Evolutionary conservation across 2,329 filamentous ascomycete genomes (phyloP).

Genomic region (Ceratocystis diversiconidia): DNA sequence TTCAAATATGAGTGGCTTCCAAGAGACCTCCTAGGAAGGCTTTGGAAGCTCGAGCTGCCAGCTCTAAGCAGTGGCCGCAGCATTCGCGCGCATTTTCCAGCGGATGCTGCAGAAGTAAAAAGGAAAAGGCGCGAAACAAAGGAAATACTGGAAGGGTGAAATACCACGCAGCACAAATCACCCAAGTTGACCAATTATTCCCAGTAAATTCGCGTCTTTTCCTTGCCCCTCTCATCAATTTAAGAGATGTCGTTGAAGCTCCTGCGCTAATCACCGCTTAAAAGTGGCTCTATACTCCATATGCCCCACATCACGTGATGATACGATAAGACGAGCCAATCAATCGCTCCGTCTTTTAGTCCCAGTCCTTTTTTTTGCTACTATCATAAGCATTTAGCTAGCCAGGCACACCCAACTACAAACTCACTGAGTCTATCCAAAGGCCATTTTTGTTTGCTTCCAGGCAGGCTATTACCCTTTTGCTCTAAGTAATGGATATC

Average conservation of each 20-base stretch:
- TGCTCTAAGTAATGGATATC: neutral
- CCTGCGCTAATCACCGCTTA: constrained; percentile 3
- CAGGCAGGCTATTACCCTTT: too few species aligned
- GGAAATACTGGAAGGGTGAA: neutral
- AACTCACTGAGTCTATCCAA: neutral
- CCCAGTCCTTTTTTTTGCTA: neutral
- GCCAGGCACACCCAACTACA: neutral
- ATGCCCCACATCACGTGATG: constrained; percentile 14
- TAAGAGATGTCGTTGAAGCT: neutral
- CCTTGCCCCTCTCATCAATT: neutral
- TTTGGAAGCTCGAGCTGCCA: constrained; percentile 11
- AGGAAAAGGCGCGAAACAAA: neutral
- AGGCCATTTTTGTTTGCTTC: neutral
- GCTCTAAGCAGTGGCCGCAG: constrained; percentile 12
- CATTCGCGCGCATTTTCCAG: constrained; percentile 14
- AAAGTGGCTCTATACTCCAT: neutral
- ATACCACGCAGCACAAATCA: neutral
- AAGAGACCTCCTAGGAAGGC: neutral
- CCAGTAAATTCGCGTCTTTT: neutral
- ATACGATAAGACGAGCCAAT: constrained; percentile 5
- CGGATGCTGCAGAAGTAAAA: constrained; percentile 4
- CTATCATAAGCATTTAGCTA: neutral
- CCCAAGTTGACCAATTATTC: neutral
- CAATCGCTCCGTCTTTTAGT: neutral
- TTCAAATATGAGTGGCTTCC: neutral